A percentile compares a stretch with the other conserved stretches of the same genome.
phyloP scores from a whole-genome alignment of 345 rosid genomes.

The Gossypium thurberi region DNA sequence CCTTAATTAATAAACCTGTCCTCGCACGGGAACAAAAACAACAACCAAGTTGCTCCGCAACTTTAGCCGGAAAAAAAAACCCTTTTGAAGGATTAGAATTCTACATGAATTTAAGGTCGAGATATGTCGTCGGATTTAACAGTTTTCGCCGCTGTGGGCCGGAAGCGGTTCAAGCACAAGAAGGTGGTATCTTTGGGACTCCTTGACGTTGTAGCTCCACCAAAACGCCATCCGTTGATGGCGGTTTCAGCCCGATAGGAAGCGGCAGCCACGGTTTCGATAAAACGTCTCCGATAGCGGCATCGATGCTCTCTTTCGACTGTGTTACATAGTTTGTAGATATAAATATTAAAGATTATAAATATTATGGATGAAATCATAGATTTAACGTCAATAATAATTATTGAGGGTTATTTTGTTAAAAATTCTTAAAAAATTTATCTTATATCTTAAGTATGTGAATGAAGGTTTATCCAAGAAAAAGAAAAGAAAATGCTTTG shows the following conservation, averaged over 20 bases:
- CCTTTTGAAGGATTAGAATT: background rate
- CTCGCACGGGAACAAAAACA: constrained; percentile 4
- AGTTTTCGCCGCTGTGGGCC: background rate
- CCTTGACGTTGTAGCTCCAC: constrained; percentile 75
- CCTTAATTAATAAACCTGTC: constrained; percentile 1
- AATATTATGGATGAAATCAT: no score
- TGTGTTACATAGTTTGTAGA: constrained; percentile 11
- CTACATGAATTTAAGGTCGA: background rate
- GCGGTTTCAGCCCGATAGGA: constrained; percentile 74
- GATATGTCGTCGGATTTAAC: background rate
- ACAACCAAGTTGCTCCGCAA: constrained; percentile 5
- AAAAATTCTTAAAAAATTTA: no score
- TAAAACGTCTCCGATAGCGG: constrained; percentile 65
- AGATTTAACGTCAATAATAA: no score
- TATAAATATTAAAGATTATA: background rate
- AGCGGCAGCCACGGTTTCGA: constrained; percentile 80
- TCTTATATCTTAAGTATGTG: no score
- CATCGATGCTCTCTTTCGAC: constrained; percentile 71
- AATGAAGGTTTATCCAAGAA: no score
- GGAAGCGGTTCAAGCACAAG: constrained; percentile 25
- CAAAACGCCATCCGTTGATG: constrained; percentile 54
- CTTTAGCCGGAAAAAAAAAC: background rate
- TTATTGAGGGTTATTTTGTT: no score
- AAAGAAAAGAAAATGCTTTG: no score
- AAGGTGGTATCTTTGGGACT: constrained; percentile 52